Percentiles rank a stretch among this genome's conserved stretches.
Evolutionary conservation across 176 grass and related monocot species (phyloP).

Genomic region (Ensete glaucum): DNA sequence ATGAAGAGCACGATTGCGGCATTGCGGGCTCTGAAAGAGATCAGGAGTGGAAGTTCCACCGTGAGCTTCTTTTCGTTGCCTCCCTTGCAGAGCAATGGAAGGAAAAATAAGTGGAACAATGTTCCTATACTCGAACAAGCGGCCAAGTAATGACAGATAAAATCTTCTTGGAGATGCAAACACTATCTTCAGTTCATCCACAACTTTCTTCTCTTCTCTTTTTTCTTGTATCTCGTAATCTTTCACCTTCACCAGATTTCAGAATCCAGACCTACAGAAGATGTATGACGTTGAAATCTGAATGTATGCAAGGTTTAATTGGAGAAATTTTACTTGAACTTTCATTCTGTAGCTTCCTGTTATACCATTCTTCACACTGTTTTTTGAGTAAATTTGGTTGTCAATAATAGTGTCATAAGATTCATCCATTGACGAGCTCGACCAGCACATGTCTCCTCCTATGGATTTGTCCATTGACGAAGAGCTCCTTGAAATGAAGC

Average conservation of each 20-base stretch:
- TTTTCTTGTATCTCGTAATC: neutral
- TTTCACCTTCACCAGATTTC: neutral
- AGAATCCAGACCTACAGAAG: neutral
- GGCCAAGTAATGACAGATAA: slow-evolving; percentile 29
- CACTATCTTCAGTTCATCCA: neutral
- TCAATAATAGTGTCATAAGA: neutral
- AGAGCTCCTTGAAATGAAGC: too few relatives aligned
- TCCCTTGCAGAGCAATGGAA: slow-evolving; percentile 56
- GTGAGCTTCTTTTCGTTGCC: slow-evolving; percentile 81
- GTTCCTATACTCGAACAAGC: slow-evolving; percentile 57
- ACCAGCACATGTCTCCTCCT: too few relatives aligned
- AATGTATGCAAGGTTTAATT: too few relatives aligned
- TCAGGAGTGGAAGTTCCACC: slow-evolving; percentile 70
- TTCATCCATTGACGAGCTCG: too few relatives aligned
- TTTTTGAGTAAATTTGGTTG: neutral
- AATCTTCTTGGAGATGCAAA: neutral
- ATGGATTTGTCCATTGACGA: too few relatives aligned
- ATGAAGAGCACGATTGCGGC: slow-evolving; percentile 88
- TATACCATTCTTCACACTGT: neutral
- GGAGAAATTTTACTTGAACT: too few relatives aligned
- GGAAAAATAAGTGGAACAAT: slow-evolving; percentile 46
- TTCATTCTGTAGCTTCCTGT: too few relatives aligned
- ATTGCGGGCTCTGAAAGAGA: slow-evolving; percentile 78
- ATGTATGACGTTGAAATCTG: too few relatives aligned
- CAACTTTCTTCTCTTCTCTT: neutral